A percentile compares a stretch with the other conserved stretches of the same genome.
Conservation (phyloP, 768 basidiomycete species). For the Peribolospora kevripleyi region DNA sequence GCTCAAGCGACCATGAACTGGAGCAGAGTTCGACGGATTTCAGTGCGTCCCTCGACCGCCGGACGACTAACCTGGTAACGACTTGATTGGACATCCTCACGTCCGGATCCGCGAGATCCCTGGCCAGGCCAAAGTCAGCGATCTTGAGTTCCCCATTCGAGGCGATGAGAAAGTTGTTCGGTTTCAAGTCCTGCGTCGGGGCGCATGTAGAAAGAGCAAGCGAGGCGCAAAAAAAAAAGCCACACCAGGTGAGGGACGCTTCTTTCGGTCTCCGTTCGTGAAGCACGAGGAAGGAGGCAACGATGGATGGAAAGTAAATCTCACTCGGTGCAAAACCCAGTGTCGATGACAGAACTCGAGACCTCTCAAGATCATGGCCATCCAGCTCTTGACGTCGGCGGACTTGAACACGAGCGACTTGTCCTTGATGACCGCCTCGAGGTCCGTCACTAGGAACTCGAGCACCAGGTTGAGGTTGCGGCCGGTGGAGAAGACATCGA, state of each 20-base stretch:
- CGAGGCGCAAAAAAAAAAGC: no score
- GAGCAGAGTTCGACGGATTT: neutral
- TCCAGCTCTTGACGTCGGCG: slow-evolving; percentile 95
- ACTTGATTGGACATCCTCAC: slow-evolving; percentile 97
- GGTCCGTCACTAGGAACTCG: slow-evolving; percentile 84
- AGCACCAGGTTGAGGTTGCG: slow-evolving; percentile 91
- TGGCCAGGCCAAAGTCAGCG: slow-evolving; percentile 93
- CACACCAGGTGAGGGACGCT: neutral
- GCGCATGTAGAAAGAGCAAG: neutral
- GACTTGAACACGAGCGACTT: slow-evolving; percentile 71
- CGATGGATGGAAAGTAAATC: slow-evolving; percentile 9
- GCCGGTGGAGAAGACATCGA: slow-evolving; percentile 91
- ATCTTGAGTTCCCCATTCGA: slow-evolving; percentile 79
- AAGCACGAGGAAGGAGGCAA: neutral
- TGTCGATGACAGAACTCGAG: slow-evolving; percentile 96
- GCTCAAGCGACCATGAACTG: neutral
- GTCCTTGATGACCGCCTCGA: slow-evolving; percentile 93
- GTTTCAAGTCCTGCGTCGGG: slow-evolving; percentile 81
- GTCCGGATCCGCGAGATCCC: slow-evolving; percentile 84
- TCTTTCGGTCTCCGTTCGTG: neutral
- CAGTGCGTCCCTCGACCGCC: neutral
- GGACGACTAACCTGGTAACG: slow-evolving; percentile 55
- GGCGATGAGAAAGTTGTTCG: slow-evolving; percentile 88
- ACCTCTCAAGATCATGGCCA: slow-evolving; percentile 91
- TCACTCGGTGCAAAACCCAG: slow-evolving; percentile 73